Evolutionary conservation across 108 stramenopile genomes (phyloP), one percentile per base, ranked within the genome.

Genomic region (Nitzschia sp.): DNA sequence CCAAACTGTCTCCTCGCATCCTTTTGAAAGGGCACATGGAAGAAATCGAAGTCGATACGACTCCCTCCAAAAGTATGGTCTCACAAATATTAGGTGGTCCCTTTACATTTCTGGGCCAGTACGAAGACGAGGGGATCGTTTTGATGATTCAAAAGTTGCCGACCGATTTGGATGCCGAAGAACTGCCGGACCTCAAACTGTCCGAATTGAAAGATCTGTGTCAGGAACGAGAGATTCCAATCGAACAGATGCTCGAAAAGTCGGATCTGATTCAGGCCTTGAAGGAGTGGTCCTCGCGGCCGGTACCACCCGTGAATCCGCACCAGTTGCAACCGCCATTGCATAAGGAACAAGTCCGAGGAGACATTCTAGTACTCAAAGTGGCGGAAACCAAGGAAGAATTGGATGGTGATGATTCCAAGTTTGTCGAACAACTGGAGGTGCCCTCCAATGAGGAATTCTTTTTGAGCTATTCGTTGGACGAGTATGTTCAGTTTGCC

Each of bases 71-170:
- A 61, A 74, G 74, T 13, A 72, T 77, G 61, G 88, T 88, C 21
- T 47, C 69, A 8, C 38, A 83, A 50, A 36, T 86, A 13, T 57
- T 94, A 56, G 91, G 91, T 1, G 90, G 90, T 4, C 83, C 86
- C 31, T 82, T 91, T 47, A 94, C 93, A 8, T 94, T 94, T 68
- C 46, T 94, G 48, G 90, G 93, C 26, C 93, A 94, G 71, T 94
- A 86, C 48, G 88, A 89, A 55, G 85, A 86, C 3, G 93, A 94
- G 72, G 90, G 93, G 26, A 83, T 86, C 41, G 73, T 94, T 44
- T 53, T 91, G 45, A 90, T 94, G 83, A 67, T 86, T 11, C 88
- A 88, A 13, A 63, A 82, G 22, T 55, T 73, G 19, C 76, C 76
- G 6, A 50, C 65, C 30, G 77, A 77, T 31, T 28, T 38, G 36